These are phyloP conservation scores for Ascochyta koolunga DNA, from an alignment of 2,329 filamentous ascomycete species.

Conservation along the genomic window DNA sequence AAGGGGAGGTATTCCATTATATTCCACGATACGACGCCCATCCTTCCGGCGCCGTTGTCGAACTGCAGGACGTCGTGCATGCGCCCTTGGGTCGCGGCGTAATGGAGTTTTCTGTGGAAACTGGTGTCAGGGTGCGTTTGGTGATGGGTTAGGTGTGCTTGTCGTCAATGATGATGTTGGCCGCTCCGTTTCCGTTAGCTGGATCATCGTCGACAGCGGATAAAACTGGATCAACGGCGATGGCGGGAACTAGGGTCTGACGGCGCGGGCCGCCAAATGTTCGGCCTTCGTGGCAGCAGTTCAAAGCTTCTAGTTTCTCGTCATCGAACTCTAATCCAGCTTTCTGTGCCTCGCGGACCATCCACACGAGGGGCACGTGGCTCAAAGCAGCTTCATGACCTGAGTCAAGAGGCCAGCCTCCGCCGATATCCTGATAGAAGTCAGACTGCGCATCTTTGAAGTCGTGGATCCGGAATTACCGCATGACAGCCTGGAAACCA, in stretches of 20 bases:
- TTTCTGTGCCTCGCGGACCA: constrained; percentile 67
- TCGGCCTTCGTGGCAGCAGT: constrained; percentile 58
- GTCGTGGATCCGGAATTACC: constrained; percentile 26
- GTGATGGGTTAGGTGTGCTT: constrained; percentile 25
- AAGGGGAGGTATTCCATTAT: constrained; percentile 84
- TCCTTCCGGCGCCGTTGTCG: constrained; percentile 61
- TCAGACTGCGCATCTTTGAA: background rate
- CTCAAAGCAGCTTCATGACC: constrained; percentile 66
- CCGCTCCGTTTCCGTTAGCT: background rate
- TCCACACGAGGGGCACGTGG: constrained; percentile 73
- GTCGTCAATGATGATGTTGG: constrained; percentile 19
- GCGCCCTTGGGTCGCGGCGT: constrained; percentile 58
- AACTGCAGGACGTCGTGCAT: constrained; percentile 77
- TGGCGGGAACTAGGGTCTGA: constrained; percentile 33
- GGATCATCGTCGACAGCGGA: constrained; percentile 12
- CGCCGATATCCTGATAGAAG: constrained; percentile 67
- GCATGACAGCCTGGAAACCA: constrained; percentile 82
- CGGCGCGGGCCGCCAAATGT: constrained; percentile 1
- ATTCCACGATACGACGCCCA: constrained; percentile 71
- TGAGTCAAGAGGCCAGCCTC: constrained; percentile 68
- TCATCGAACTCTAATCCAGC: constrained; percentile 75
- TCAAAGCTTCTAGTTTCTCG: constrained; percentile 69
- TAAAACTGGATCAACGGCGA: constrained; percentile 41
- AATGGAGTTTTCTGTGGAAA: constrained; percentile 66
- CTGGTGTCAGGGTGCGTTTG: constrained; percentile 27